Percentiles rank a stretch among this genome's conserved stretches.
Conservation (phyloP, 306 rosid genomes). For the Geum urbanum region DNA sequence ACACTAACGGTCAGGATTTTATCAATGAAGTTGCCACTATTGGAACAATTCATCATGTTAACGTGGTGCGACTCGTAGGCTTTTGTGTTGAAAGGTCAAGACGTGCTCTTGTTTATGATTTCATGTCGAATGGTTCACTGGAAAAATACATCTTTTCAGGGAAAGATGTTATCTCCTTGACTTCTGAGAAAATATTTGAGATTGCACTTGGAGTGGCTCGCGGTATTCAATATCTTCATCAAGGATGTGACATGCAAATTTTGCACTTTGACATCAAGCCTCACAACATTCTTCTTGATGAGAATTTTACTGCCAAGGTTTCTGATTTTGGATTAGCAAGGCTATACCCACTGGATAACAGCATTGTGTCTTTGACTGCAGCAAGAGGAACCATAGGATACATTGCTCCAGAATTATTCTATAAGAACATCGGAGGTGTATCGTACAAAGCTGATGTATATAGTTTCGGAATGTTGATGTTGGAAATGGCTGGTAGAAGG, state of each 20-base stretch:
- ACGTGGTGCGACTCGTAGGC: neutral
- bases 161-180: too few relatives aligned
- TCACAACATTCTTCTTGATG: neutral
- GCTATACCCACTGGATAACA: neutral
- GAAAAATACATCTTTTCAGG: neutral
- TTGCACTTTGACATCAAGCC: constrained; percentile 4
- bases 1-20: neutral
- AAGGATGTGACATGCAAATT: neutral
- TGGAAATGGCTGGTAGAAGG: constrained; percentile 4
- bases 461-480: neutral
- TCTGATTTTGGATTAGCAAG: constrained; percentile 1
- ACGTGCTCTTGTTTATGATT: neutral
- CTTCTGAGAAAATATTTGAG: constrained; percentile 1
- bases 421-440: neutral
- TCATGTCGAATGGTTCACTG: neutral
- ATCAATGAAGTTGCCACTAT: constrained; percentile 1
- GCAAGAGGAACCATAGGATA: constrained; percentile 7
- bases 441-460: neutral
- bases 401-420: neutral
- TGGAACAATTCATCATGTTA: neutral
- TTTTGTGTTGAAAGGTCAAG: neutral
- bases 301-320: neutral
- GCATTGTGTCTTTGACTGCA: constrained; percentile 1
- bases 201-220: neutral
- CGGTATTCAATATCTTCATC: constrained; percentile 1